phyloP scores from a whole-genome alignment of 2,329 filamentous ascomycete genomes.

The Plectosphaerella cucumerina region DNA sequence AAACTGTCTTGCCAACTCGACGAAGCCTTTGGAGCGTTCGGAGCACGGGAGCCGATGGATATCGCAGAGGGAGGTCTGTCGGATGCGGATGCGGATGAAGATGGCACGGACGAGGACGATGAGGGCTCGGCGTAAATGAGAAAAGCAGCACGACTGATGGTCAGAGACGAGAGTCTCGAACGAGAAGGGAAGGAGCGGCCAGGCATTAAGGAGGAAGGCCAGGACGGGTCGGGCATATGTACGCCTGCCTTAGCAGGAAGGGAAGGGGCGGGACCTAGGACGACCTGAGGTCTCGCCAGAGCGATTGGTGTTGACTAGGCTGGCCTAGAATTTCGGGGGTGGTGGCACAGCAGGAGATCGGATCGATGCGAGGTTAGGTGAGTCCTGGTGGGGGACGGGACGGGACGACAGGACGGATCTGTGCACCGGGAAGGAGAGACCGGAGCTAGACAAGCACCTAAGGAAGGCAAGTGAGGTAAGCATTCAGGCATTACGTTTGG shows the following conservation, averaged over 20 bases:
- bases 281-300: background rate
- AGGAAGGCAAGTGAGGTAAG: too few species aligned
- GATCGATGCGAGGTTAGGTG: too few species aligned
- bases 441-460: too few species aligned
- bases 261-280: background rate
- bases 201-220: background rate
- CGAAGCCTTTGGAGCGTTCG: slow-evolving; percentile 1
- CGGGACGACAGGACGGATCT: too few species aligned
- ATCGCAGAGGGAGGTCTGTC: background rate
- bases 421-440: too few species aligned
- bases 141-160: background rate
- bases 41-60: slow-evolving; percentile 6
- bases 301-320: too few species aligned
- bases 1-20: slow-evolving; percentile 4
- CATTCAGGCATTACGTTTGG: too few species aligned
- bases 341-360: too few species aligned
- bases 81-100: background rate
- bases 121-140: background rate
- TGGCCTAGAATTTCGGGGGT: too few species aligned
- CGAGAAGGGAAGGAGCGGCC: slow-evolving; percentile 8
- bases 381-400: too few species aligned
- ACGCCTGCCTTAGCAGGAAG: background rate
- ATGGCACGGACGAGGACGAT: slow-evolving; percentile 2
- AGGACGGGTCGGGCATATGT: too few species aligned
- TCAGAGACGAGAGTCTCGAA: background rate